Percentiles rank a stretch among this genome's conserved stretches.
These are phyloP conservation scores for Rehmannia glutinosa DNA, from an alignment of 257 asterid genomes.

Conservation along the genomic window DNA sequence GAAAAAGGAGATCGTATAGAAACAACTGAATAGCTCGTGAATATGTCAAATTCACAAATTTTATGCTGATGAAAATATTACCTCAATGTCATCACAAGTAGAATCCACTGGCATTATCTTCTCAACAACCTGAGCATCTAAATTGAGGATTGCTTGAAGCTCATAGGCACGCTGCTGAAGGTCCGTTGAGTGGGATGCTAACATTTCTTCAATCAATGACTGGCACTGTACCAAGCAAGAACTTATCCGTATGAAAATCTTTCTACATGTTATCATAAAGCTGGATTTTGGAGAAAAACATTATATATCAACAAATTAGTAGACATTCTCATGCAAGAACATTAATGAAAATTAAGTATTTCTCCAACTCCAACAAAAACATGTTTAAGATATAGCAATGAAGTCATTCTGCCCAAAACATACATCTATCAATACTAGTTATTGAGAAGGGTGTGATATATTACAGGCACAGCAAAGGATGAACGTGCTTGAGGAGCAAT, in stretches of 20 bases:
- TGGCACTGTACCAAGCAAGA: slow-evolving; percentile 69
- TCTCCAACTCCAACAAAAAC: neutral
- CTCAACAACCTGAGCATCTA: slow-evolving; percentile 66
- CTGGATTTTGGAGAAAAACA: slow-evolving; percentile 1
- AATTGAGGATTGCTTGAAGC: slow-evolving; percentile 69
- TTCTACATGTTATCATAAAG: slow-evolving; percentile 2
- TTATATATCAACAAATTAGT: neutral
- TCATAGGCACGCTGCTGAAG: slow-evolving; percentile 99
- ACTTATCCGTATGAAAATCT: slow-evolving; percentile 16
- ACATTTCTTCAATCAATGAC: slow-evolving; percentile 73
- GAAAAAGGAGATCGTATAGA: neutral
- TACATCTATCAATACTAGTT: neutral
- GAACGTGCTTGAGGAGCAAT: neutral
- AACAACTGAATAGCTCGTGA: neutral
- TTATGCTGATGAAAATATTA: slow-evolving; percentile 17
- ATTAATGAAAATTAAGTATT: neutral
- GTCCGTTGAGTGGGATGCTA: slow-evolving; percentile 92
- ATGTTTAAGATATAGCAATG: neutral
- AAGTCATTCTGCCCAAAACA: neutral
- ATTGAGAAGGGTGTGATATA: neutral
- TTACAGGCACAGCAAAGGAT: too few species aligned
- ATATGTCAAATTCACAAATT: neutral
- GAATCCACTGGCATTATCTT: slow-evolving; percentile 83
- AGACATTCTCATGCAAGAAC: slow-evolving; percentile 3
- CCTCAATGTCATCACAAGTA: slow-evolving; percentile 88